These are phyloP conservation scores for Suhomyces vadensis DNA, from an alignment of 805 yeast genomes.

Conservation along the genomic window DNA sequence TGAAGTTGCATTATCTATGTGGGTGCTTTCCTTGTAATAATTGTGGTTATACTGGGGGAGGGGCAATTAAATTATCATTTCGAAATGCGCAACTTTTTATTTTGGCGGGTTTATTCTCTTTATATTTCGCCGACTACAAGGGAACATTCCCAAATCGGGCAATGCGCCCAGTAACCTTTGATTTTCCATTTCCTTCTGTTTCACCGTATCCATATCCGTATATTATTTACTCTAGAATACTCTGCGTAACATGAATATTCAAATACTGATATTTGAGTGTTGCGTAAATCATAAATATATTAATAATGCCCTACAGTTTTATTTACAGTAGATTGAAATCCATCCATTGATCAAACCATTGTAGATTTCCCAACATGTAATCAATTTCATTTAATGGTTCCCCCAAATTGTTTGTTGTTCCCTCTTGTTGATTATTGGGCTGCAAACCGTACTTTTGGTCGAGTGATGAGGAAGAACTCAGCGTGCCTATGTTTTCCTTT, in stretches of 20 bases:
- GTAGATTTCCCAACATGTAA: slow-evolving; percentile 42
- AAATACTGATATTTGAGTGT: background rate
- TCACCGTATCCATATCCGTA: too few relatives aligned
- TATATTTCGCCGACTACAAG: background rate
- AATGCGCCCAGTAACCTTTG: too few relatives aligned
- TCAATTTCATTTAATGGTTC: slow-evolving; percentile 7
- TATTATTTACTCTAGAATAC: too few relatives aligned
- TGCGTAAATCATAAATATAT: background rate
- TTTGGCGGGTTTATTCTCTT: background rate
- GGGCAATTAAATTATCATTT: background rate
- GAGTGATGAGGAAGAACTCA: slow-evolving; percentile 8
- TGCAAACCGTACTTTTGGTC: background rate
- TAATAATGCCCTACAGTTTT: background rate
- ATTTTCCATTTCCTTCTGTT: too few relatives aligned
- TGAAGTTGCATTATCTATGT: background rate
- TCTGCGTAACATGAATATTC: background rate
- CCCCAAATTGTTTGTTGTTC: background rate
- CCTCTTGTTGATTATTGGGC: background rate
- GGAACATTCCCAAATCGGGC: background rate
- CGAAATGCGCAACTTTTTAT: background rate
- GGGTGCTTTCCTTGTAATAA: background rate
- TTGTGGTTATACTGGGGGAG: background rate
- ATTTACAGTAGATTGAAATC: slow-evolving; percentile 20
- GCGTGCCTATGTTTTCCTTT: slow-evolving; percentile 5
- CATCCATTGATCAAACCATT: slow-evolving; percentile 59